These are phyloP conservation scores for Candida yuanshanica DNA, from an alignment of 805 yeast genomes.

Conservation along the genomic window DNA sequence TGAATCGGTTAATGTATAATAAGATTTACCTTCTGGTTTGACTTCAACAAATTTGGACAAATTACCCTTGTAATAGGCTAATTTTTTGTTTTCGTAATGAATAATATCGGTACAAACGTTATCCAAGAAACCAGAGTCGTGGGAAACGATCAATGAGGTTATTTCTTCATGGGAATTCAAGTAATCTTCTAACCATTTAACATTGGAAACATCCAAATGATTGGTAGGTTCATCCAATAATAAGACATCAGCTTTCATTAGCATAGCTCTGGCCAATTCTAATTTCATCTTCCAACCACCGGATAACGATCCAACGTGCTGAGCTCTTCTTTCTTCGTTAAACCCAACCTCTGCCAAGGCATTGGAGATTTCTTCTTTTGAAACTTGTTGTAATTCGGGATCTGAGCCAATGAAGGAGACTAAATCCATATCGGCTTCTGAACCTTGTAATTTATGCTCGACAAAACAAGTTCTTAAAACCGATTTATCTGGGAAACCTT, in stretches of 20 bases:
- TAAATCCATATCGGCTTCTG: slow-evolving; percentile 85
- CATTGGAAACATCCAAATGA: slow-evolving; percentile 92
- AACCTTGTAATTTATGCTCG: slow-evolving; percentile 94
- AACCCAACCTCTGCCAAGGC: slow-evolving; percentile 88
- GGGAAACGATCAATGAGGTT: slow-evolving; percentile 93
- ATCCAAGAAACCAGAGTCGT: slow-evolving; percentile 95
- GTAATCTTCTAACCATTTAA: slow-evolving; percentile 90
- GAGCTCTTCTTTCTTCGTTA: slow-evolving; percentile 82
- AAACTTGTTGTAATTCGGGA: slow-evolving; percentile 65
- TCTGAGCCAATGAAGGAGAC: slow-evolving; percentile 86
- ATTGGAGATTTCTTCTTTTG: slow-evolving; percentile 61
- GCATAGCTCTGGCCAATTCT: slow-evolving; percentile 98
- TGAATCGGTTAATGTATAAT: slow-evolving; percentile 88
- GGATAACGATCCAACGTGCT: slow-evolving; percentile 88
- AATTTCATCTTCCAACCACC: slow-evolving; percentile 99
- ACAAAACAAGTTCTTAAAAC: slow-evolving; percentile 91
- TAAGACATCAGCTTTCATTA: slow-evolving; percentile 93
- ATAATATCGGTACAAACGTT: slow-evolving; percentile 94
- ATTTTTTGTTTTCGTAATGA: slow-evolving; percentile 91
- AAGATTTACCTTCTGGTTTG: slow-evolving; percentile 94
- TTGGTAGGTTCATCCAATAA: slow-evolving; percentile 97
- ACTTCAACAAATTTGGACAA: slow-evolving; percentile 85
- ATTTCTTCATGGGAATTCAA: slow-evolving; percentile 76
- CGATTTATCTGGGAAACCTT: slow-evolving; percentile 91
- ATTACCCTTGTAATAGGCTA: slow-evolving; percentile 95